Percentiles rank a stretch among this genome's conserved stretches.
phyloP scores from a whole-genome alignment of 345 rosid genomes.

The Alliaria petiolata region DNA sequence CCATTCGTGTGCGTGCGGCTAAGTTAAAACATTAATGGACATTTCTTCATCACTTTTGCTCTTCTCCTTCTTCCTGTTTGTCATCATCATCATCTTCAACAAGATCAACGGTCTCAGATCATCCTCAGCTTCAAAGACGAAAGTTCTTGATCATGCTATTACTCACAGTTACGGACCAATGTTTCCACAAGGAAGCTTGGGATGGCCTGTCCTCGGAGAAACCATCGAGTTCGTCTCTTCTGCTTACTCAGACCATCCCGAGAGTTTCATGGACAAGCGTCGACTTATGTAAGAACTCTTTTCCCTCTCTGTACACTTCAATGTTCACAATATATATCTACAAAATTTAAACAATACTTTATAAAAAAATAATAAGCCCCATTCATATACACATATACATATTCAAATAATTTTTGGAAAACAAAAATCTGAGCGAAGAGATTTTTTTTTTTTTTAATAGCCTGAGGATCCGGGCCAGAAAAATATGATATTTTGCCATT shows the following conservation, averaged over 20 bases:
- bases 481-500: background rate
- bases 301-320: background rate
- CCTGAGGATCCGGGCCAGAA: no score
- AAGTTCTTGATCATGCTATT: slow-evolving; percentile 2
- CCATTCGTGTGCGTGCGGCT: slow-evolving; percentile 36
- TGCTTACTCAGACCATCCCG: slow-evolving; percentile 87
- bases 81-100: slow-evolving; percentile 28
- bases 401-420: background rate
- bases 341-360: background rate
- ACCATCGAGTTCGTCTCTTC: slow-evolving; percentile 77
- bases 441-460: no score
- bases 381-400: background rate
- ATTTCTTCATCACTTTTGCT: slow-evolving; percentile 33
- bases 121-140: slow-evolving; percentile 16
- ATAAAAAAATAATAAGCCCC: background rate
- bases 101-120: slow-evolving; percentile 27
- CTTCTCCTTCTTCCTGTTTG: slow-evolving; percentile 25
- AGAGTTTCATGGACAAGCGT: slow-evolving; percentile 85
- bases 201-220: slow-evolving; percentile 93
- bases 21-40: slow-evolving; percentile 33
- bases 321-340: background rate
- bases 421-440: no score
- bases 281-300: slow-evolving; percentile 48
- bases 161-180: background rate
- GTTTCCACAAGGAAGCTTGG: slow-evolving; percentile 70